Base-by-base conservation (phyloP, 192 early-diverging fungal genomes). In the Oehlia diaphana region DNA sequence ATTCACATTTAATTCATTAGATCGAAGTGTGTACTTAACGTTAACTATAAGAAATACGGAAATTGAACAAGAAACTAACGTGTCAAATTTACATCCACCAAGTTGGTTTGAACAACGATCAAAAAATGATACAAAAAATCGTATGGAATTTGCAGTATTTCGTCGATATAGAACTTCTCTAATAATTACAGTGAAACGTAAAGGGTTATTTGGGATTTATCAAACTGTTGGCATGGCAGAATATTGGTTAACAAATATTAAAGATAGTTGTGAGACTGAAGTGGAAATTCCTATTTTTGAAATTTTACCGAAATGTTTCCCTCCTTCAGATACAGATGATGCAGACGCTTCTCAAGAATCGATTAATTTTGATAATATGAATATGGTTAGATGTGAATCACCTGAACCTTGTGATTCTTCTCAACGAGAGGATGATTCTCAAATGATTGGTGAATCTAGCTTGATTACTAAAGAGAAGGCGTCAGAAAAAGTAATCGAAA, bases 131-230 rank as follows among this genome's bases (percentile, higher is more conserved):
- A 42, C 28, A 3, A 33, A 69, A n/a, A 37, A 21, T 33, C 67
- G 35, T 21, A 58, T 62, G n/a, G 23, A 42, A 68, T 77, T 77
- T 35, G 58, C 58, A 28, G 61, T 77, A 47, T 35, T 77, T 33
- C n/a, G 53, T 33, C 76, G 76, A 23, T 28, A 77, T n/a, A 39
- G 61, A 49, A 77, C 63, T 16, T 28, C n/a, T 3, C 9, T 77
- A 3, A 77, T 28, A 33, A 62, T 77, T 35, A 39, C 19, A 44
- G 9, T 77, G 8, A 77, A 31, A 12, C 21, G 31, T 42, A 19
- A 33, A 47, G 37, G 37, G 13, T 19, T 77, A 44, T 63, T 77
- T 1, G 76, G 76, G 21, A 67, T 77, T 4, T 26, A 23, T 10
- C 1, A 44, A 16, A 65, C 63, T 8, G 28, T 67, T 1, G 65